Base-by-base conservation (phyloP, 345 rosid species). In the Barbarea vulgaris region DNA sequence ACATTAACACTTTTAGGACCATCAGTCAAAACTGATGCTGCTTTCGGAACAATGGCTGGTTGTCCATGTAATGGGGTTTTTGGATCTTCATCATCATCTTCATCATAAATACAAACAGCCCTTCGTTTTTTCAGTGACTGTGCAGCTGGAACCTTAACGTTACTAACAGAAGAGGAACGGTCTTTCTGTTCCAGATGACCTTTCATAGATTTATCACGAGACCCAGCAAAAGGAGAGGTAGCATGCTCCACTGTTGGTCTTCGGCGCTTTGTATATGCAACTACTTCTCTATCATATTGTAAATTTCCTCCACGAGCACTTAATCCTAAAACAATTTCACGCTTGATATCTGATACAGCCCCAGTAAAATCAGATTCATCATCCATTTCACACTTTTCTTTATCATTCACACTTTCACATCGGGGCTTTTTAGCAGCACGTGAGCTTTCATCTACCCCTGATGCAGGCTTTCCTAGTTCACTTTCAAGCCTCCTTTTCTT, bases 21-120 rank as follows among this genome's bases (percentile, higher is more conserved):
- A 77, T 70, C 83, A 63, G 83, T 46, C 76, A 53, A 81, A 70
- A 70, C 67, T 17, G 75, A 30, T 67, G 83, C 53, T 25, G 55
- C 80, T 77, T 74, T 83, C 42, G 72, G 77, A 79, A 52, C 81
- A 74, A 55, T 72, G 19, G 75, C 74, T 62, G 82, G 74, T 73
- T 82, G 87, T 74, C 88, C 91, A 80, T 93, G 93, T 76, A 96
- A 81, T 46, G 99, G 99, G 83, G 99, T 93, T 83, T 88, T 93
- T 9, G 95, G 91, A 64, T 74, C 78, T 58, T 82, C 89, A 22
- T 87, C 91, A 56, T 89, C 88, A n/a, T 87, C 91, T 30, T 86
- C 97, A 19, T 86, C 95, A 48, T 64, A 86, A 34, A 93, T 83
- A 82, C 96, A 76, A 76, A 96, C 97, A 55, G 92, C 93, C 87